Evolutionary conservation across 148 eudicot genomes (phyloP), one percentile per base, ranked within the genome.

Genomic region (Gaultheria prostrata): DNA sequence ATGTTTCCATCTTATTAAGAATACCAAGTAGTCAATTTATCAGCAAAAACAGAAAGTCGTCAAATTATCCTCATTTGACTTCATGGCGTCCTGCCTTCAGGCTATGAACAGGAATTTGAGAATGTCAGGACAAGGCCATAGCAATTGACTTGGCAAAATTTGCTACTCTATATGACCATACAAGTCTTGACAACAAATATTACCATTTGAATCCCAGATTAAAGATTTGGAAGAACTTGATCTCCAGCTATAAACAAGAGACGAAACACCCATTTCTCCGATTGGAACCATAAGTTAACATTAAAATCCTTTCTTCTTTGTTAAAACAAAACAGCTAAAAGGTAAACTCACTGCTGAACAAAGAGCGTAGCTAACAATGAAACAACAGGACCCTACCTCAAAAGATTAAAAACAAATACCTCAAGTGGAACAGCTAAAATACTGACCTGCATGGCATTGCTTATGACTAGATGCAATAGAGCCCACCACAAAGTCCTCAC

Each of bases 401-500:
- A 61, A 67, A 50, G 43, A 46, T n/a, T 24, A 67, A 28, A 76
- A 63, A 26, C 32, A 17, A 30, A 45, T 28, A 54, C 69, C 61
- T 20, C 12, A 35, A 48, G 46, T 46, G 28, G 54, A 12, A 48
- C 26, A 46, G 30, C 3, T 43, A 35, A 78, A 71, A 71, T 71
- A 43, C 81, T 1, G 1, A 85, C 76, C 79, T 81, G 72, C 71
- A 78, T 28, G 80, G 80, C 53, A 70, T 49, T 80, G 74, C 54
- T 83, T 87, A 78, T 81, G 76, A 70, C 80, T 78, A 33, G 84
- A 82, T 49, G 50, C 75, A 69, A 78, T 80, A 53, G 46, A 21
- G 51, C 65, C 49, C 77, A 35, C 28, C 51, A 51, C 57, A 12
- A 53, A 26, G 61, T 50, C 26, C 28, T 57, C 54, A 43, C 67